A percentile compares a stretch with the other conserved stretches of the same genome.
Evolutionary conservation across 495 filamentous ascomycete species (phyloP).

Genomic region (Tuber microsphaerosporum): DNA sequence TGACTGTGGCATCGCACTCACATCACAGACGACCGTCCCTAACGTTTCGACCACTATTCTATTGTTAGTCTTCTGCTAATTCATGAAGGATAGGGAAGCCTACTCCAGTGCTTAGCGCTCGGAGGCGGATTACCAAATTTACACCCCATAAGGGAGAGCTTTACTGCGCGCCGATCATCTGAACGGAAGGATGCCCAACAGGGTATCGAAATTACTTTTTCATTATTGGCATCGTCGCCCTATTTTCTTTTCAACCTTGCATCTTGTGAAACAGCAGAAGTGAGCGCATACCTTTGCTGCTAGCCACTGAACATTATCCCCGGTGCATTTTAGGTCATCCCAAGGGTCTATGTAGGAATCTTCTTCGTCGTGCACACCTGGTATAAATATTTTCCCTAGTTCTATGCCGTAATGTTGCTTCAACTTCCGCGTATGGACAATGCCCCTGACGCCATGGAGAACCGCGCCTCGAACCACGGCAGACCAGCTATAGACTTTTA

Average conservation of each 20-base stretch:
- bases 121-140: constrained; percentile 2
- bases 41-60: constrained; percentile 7
- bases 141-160: constrained; percentile 7
- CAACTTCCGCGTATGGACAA: constrained; percentile 6
- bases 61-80: not conserved
- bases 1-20: constrained; percentile 10
- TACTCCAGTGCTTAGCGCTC: constrained; percentile 17
- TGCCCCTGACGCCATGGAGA: constrained; percentile 33
- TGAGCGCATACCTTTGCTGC: constrained; percentile 19
- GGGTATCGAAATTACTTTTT: constrained; percentile 11
- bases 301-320: constrained; percentile 25
- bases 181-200: constrained; percentile 5
- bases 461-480: constrained; percentile 40
- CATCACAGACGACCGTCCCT: constrained; percentile 10
- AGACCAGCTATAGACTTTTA: constrained; percentile 27
- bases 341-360: constrained; percentile 15
- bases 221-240: constrained; percentile 19
- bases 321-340: not conserved
- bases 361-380: constrained; percentile 14
- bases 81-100: not conserved
- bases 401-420: constrained; percentile 38
- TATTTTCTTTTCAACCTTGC: not conserved
- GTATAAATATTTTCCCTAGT: constrained; percentile 11
- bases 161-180: not conserved
- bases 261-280: not conserved